Conservation (phyloP, 2,329 filamentous ascomycete genomes). For the Dactylellina leptospora region DNA sequence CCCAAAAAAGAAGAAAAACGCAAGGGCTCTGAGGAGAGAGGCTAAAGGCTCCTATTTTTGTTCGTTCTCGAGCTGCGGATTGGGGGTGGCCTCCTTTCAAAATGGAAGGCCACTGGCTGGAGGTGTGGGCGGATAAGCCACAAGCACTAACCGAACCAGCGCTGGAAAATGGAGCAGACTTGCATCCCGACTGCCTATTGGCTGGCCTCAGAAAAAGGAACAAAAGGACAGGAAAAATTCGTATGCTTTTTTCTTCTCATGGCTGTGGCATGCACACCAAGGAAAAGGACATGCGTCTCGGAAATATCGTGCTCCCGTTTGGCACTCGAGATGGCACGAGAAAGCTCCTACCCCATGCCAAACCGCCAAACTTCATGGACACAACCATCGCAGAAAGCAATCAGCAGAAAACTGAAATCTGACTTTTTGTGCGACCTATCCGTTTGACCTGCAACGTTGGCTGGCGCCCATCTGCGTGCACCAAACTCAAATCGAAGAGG, state of each 20-base stretch:
- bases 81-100: conserved; percentile 58
- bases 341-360: too few relatives aligned
- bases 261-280: neutral
- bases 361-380: conserved; percentile 10
- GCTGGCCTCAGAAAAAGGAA: conserved; percentile 10
- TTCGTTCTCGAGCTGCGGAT: conserved; percentile 25
- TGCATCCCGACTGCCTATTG: neutral
- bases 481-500: conserved; percentile 9
- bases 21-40: conserved; percentile 7
- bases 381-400: neutral
- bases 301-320: neutral
- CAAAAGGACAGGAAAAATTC: neutral
- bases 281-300: neutral
- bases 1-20: conserved; percentile 6
- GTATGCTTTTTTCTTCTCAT: neutral
- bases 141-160: conserved; percentile 47
- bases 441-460: conserved; percentile 1
- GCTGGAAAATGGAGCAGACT: conserved; percentile 30
- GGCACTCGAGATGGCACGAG: too few relatives aligned
- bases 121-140: conserved; percentile 41
- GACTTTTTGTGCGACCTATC: conserved; percentile 19
- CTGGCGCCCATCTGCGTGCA: neutral
- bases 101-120: conserved; percentile 47
- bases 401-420: conserved; percentile 8
- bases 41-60: conserved; percentile 48